Conservation (phyloP, 192 early-diverging fungal genomes). For the Helicostylum pulchrum region DNA sequence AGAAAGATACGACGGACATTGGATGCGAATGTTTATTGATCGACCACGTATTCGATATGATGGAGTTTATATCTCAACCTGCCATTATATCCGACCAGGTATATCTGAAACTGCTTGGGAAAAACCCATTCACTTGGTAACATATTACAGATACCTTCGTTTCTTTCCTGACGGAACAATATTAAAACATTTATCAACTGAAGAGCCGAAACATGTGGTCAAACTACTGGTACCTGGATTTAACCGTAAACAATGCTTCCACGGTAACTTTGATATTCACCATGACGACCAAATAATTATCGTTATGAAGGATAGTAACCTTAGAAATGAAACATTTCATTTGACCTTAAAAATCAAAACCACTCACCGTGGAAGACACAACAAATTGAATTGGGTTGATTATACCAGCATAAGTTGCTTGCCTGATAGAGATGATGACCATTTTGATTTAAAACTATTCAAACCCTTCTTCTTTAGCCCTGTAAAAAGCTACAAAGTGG, state of each 20-base stretch:
- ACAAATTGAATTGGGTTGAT: slow-evolving; percentile 33
- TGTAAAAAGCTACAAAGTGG: slow-evolving; percentile 24
- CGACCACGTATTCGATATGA: slow-evolving; percentile 40
- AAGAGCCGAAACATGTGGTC: slow-evolving; percentile 29
- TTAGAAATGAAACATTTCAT: slow-evolving; percentile 23
- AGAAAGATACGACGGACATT: slow-evolving; percentile 28
- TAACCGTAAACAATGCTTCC: slow-evolving; percentile 23
- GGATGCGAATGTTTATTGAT: slow-evolving; percentile 44
- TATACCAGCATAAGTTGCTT: slow-evolving; percentile 13
- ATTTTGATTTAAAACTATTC: slow-evolving; percentile 24
- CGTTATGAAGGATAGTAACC: slow-evolving; percentile 14
- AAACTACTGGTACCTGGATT: slow-evolving; percentile 17
- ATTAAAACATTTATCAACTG: slow-evolving; percentile 30
- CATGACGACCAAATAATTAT: slow-evolving; percentile 24
- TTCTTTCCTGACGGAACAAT: slow-evolving; percentile 43
- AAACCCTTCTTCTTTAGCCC: slow-evolving; percentile 36
- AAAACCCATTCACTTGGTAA: slow-evolving; percentile 42
- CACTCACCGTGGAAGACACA: slow-evolving; percentile 36
- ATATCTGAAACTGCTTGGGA: slow-evolving; percentile 34
- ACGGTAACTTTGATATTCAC: slow-evolving; percentile 23
- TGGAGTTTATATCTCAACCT: slow-evolving; percentile 44
- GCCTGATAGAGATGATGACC: not conserved
- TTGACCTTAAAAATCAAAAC: slow-evolving; percentile 29
- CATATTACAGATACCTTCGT: slow-evolving; percentile 42
- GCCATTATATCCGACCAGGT: slow-evolving; percentile 39